Conservation (phyloP, 2,329 filamentous ascomycete genomes). For the Simplicillium sp. region DNA sequence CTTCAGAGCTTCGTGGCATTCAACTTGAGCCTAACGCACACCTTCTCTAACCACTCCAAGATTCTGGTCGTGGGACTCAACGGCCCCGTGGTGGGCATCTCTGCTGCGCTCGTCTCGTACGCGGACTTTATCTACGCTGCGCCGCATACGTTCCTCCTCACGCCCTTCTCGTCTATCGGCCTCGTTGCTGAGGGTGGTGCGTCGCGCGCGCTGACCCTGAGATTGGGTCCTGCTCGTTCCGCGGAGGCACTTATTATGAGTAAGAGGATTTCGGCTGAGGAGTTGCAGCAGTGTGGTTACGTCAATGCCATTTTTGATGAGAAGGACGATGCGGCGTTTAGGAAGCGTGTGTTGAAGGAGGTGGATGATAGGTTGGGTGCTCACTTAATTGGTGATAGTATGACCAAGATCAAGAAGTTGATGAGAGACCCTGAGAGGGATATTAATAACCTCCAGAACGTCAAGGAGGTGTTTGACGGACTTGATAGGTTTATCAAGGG, state of each 20-base stretch:
- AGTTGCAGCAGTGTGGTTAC: slow-evolving; percentile 68
- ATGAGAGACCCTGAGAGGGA: slow-evolving; percentile 67
- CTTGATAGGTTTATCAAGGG: slow-evolving; percentile 72
- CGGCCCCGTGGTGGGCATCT: slow-evolving; percentile 81
- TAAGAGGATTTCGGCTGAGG: slow-evolving; percentile 61
- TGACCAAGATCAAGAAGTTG: slow-evolving; percentile 77
- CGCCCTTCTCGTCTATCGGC: slow-evolving; percentile 83
- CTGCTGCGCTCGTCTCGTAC: slow-evolving; percentile 71
- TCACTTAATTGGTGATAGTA: slow-evolving; percentile 70
- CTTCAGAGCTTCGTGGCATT: slow-evolving; percentile 66
- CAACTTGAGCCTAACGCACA: slow-evolving; percentile 83
- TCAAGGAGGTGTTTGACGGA: slow-evolving; percentile 77
- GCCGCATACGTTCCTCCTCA: slow-evolving; percentile 75
- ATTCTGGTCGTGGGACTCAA: slow-evolving; percentile 87
- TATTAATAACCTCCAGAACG: slow-evolving; percentile 64
- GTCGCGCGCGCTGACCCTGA: slow-evolving; percentile 65
- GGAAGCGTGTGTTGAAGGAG: slow-evolving; percentile 63
- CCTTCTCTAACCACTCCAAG: slow-evolving; percentile 90
- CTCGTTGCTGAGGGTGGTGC: slow-evolving; percentile 85
- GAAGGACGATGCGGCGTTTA: slow-evolving; percentile 60
- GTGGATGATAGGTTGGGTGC: slow-evolving; percentile 71
- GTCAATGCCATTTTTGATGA: slow-evolving; percentile 72
- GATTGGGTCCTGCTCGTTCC: slow-evolving; percentile 71
- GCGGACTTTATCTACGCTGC: slow-evolving; percentile 89
- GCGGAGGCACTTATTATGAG: slow-evolving; percentile 94